Evolutionary conservation across 2,329 filamentous ascomycete species (phyloP).

Genomic region (Colletotrichum phormii): DNA sequence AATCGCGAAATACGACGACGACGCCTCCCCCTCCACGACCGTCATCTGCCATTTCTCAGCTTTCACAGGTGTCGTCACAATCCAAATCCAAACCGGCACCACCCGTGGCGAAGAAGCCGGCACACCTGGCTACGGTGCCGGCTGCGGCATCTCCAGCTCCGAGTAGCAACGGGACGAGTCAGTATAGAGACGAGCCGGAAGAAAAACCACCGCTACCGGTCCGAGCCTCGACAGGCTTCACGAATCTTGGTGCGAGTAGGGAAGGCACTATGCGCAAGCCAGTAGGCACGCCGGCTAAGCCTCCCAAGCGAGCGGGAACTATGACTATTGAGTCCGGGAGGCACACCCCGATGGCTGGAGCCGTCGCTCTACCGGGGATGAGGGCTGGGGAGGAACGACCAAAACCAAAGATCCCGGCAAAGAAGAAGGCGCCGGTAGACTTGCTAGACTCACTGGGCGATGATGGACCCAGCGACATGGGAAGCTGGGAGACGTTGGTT

Average conservation of each 20-base stretch:
- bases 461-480: constrained; percentile 55
- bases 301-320: constrained; percentile 18
- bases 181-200: constrained; percentile 37
- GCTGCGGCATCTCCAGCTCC: constrained; percentile 42
- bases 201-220: constrained; percentile 37
- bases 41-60: constrained; percentile 49
- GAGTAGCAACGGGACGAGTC: constrained; percentile 36
- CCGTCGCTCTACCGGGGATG: constrained; percentile 36
- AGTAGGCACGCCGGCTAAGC: constrained; percentile 24
- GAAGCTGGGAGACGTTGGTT: constrained; percentile 67
- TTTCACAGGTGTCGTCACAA: constrained; percentile 46
- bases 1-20: constrained; percentile 39
- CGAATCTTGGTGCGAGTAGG: neutral
- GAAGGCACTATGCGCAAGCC: constrained; percentile 22
- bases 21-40: constrained; percentile 46
- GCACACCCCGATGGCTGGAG: constrained; percentile 30
- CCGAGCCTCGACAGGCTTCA: constrained; percentile 33
- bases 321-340: constrained; percentile 18
- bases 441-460: constrained; percentile 63
- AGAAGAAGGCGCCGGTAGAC: constrained; percentile 46
- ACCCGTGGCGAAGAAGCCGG: constrained; percentile 73
- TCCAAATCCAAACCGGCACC: constrained; percentile 58
- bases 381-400: constrained; percentile 18
- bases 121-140: constrained; percentile 57
- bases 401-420: constrained; percentile 34